A percentile compares a stretch with the other conserved stretches of the same genome.
phyloP scores from a whole-genome alignment of 495 filamentous ascomycete species.

The Aspergillus sclerotiicarbonarius region DNA sequence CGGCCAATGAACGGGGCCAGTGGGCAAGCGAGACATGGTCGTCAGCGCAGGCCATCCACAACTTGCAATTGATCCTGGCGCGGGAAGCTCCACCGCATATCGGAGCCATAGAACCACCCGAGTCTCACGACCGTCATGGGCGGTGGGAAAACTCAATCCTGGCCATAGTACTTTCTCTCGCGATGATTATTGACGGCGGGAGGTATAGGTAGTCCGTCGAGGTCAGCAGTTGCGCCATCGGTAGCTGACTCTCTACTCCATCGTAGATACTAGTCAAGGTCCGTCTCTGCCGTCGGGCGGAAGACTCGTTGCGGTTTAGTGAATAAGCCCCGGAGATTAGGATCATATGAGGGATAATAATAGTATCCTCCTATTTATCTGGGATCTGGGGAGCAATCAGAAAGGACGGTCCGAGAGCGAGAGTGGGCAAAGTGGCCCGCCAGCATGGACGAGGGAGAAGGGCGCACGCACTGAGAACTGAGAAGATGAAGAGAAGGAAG shows the following conservation, averaged over 20 bases:
- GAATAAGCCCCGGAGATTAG: background rate
- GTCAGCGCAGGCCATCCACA: background rate
- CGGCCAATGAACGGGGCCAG: slow-evolving; percentile 1
- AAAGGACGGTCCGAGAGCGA: background rate
- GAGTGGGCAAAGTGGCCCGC: too few relatives aligned
- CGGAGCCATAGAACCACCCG: background rate
- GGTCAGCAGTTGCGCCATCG: background rate
- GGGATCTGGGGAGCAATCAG: background rate
- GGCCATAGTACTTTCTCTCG: background rate
- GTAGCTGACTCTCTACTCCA: background rate
- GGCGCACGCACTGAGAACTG: too few relatives aligned
- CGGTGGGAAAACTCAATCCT: too few relatives aligned
- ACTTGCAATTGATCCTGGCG: background rate
- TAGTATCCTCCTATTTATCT: background rate
- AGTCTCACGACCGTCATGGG: background rate
- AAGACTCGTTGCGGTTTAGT: background rate
- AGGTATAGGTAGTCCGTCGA: background rate
- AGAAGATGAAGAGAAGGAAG: too few relatives aligned
- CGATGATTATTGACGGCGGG: background rate
- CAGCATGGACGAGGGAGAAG: too few relatives aligned
- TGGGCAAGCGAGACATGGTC: background rate
- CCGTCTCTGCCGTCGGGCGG: background rate
- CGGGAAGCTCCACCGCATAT: background rate
- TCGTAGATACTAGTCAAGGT: background rate
- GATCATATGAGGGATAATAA: background rate